Conservation (phyloP, 768 basidiomycete species). For the Russula griseocarnosa region DNA sequence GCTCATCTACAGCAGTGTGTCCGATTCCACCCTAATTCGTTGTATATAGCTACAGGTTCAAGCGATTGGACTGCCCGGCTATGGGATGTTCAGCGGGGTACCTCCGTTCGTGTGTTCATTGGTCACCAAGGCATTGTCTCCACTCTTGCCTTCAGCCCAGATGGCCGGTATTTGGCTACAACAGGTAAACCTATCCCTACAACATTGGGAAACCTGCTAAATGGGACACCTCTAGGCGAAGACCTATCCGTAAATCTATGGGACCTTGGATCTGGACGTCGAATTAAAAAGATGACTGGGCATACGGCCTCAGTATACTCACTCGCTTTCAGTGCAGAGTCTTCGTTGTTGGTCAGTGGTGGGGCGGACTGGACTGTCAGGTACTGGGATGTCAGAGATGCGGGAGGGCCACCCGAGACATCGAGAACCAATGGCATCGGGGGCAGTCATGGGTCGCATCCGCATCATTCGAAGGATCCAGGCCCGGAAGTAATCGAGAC, state of each 20-base stretch:
- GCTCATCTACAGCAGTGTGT: constrained; percentile 60
- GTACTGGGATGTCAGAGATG: constrained; percentile 92
- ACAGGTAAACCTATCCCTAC: constrained; percentile 51
- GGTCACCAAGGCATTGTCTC: constrained; percentile 91
- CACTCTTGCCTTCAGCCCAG: constrained; percentile 84
- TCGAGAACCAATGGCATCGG: constrained; percentile 52
- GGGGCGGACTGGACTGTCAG: constrained; percentile 93
- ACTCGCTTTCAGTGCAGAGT: constrained; percentile 88
- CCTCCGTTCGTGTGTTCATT: constrained; percentile 91
- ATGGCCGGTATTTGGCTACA: constrained; percentile 90
- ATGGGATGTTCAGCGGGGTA: constrained; percentile 97
- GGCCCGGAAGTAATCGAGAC: constrained; percentile 63
- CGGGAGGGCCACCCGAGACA: constrained; percentile 62
- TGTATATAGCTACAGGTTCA: constrained; percentile 96
- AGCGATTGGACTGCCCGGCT: constrained; percentile 93
- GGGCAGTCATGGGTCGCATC: constrained; percentile 31
- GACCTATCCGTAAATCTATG: constrained; percentile 93
- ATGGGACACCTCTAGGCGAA: constrained; percentile 50
- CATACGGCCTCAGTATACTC: constrained; percentile 88
- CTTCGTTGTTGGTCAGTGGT: constrained; percentile 84
- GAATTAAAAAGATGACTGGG: constrained; percentile 95
- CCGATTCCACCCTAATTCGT: constrained; percentile 93
- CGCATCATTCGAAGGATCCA: constrained; percentile 27
- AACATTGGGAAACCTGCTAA: constrained; percentile 8
- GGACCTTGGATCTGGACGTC: constrained; percentile 93